Evolutionary conservation across 495 filamentous ascomycete genomes (phyloP), one percentile per base, ranked within the genome.

Genomic region (Talaromyces adpressus): DNA sequence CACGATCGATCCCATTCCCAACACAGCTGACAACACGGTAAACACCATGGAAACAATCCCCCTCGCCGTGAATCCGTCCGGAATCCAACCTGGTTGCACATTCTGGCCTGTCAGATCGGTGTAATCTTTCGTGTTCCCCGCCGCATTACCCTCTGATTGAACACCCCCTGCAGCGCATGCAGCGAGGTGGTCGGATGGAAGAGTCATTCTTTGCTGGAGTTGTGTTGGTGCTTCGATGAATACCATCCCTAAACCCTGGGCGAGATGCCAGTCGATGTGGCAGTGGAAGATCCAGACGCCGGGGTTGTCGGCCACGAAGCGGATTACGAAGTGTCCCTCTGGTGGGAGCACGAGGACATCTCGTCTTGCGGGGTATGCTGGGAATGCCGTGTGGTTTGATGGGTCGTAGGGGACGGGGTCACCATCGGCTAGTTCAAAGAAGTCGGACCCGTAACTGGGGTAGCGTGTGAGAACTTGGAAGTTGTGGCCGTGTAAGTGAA

Each of bases 401-500:
- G 81, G 27, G 57, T 79, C 65, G 67, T 76, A 79, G 64, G 68
- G 54, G 6, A 76, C 72, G 14, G 76, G 74, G 47, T 83, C 79
- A 2, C 65, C 64, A 23, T 72, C 68, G 7, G 57, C 66, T 60
- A 68, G 72, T 39, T 73, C 67, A 65, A 69, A 74, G 63, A 77
- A 77, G 23, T 81, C 76, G 0, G 70, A 65, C 1, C 85, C 75
- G 23, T 75, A 77, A 16, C 68, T 49, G 1, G 77, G 75, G 32
- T 49, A 64, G 1, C 88, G 84, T 27, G 76, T 74, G 39, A 91
- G 70, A 6, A 91, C 75, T 68, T 94, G 91, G 77, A 93, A 94
- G 63, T 85, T 82, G 75, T 95, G 92, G 1, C 91, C 92, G 79
- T 96, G 91, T 2, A 95, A 78, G 77, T 96, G 91, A 82, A 94